Conservation (phyloP, 1,284 basidiomycete species). For the Stereum hirsutum region DNA sequence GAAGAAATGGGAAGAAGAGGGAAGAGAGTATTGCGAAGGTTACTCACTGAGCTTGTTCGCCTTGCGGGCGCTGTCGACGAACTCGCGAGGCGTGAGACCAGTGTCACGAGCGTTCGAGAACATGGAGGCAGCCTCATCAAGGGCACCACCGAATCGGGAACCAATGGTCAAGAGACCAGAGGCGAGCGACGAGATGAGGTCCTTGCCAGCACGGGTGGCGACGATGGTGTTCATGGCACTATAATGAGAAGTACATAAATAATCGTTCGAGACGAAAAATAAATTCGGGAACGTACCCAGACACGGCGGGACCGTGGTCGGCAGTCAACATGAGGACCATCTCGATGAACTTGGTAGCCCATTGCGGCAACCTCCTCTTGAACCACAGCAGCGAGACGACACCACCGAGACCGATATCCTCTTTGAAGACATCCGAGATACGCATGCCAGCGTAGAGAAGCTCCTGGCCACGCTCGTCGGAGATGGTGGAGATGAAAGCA, state of each 20-base stretch:
- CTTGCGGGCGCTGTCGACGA: constrained; percentile 94
- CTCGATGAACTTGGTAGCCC: constrained; percentile 95
- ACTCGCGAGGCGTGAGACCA: constrained; percentile 93
- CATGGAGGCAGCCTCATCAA: constrained; percentile 95
- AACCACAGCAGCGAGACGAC: constrained; percentile 97
- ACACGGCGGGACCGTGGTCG: constrained; percentile 97
- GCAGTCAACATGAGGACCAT: constrained; percentile 99
- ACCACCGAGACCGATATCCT: constrained; percentile 95
- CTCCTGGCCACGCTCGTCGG: constrained; percentile 98
- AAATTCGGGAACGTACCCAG: constrained; percentile 35
- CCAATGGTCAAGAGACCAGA: constrained; percentile 97
- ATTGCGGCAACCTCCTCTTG: constrained; percentile 84
- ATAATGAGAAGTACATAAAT: constrained; percentile 12
- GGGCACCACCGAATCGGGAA: constrained; percentile 97
- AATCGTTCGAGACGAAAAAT: neutral
- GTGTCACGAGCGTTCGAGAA: constrained; percentile 89
- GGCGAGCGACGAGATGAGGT: constrained; percentile 93
- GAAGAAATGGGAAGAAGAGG: neutral
- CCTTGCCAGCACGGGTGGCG: constrained; percentile 97
- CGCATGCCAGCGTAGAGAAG: constrained; percentile 98
- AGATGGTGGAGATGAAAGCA: constrained; percentile 99
- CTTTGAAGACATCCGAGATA: constrained; percentile 98
- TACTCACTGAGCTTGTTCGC: constrained; percentile 88
- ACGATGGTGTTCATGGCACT: constrained; percentile 99
- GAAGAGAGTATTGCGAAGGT: neutral